A percentile compares a stretch with the other conserved stretches of the same genome.
phyloP scores from a whole-genome alignment of 345 rosid species.

The Limnanthes douglasii region DNA sequence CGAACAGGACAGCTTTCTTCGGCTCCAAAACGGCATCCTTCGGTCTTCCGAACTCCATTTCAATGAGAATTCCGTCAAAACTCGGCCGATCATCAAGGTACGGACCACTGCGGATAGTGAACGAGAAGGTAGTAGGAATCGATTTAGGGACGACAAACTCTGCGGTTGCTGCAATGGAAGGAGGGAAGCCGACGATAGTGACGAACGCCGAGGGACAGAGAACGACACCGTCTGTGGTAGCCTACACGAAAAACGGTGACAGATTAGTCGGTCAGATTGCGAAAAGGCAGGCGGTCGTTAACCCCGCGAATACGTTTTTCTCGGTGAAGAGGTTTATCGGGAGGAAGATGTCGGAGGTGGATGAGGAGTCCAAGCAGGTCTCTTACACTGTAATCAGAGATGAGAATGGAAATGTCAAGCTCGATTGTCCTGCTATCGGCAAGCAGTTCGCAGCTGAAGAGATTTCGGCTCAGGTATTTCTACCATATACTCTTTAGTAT shows the following conservation, averaged over 20 bases:
- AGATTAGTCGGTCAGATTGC: constrained; percentile 75
- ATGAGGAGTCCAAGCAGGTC: constrained; percentile 75
- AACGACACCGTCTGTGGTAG: constrained; percentile 72
- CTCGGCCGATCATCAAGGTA: constrained; percentile 16
- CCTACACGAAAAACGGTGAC: constrained; percentile 55
- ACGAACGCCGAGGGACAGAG: constrained; percentile 74
- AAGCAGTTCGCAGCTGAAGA: constrained; percentile 76
- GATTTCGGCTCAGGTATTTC: constrained; percentile 68
- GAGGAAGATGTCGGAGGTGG: constrained; percentile 75
- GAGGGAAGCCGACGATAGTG: constrained; percentile 71
- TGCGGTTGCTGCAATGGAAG: constrained; percentile 83
- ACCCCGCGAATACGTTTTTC: constrained; percentile 73
- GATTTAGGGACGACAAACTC: constrained; percentile 76
- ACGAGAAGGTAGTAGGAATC: constrained; percentile 74
- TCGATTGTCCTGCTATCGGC: constrained; percentile 64
- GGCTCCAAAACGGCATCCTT: constrained; percentile 23
- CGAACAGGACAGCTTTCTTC: constrained; percentile 37
- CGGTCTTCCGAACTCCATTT: constrained; percentile 20
- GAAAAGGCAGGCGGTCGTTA: constrained; percentile 57
- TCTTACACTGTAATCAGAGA: constrained; percentile 59
- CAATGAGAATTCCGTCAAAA: constrained; percentile 19
- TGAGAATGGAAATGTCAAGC: constrained; percentile 67
- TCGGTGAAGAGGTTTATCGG: constrained; percentile 78
- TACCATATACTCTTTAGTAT: too few relatives aligned
- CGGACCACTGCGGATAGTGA: constrained; percentile 37